These are phyloP conservation scores for Pleurotus salmoneostramineus DNA, from an alignment of 768 basidiomycete genomes.

Conservation along the genomic window DNA sequence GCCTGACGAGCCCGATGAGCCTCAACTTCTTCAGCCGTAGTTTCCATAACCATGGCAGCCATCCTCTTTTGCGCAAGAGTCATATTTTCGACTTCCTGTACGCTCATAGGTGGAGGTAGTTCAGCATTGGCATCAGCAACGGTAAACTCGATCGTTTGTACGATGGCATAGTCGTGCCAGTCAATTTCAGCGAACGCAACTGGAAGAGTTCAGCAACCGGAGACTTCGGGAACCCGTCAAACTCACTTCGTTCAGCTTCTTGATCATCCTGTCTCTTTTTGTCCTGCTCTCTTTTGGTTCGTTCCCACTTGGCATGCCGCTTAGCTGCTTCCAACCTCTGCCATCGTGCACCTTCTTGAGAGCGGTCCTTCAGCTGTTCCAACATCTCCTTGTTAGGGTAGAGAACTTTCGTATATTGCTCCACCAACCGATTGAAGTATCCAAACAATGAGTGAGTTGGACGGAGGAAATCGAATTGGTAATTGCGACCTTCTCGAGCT, in stretches of 20 bases:
- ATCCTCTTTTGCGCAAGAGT: conserved; percentile 95
- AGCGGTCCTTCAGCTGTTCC: conserved; percentile 62
- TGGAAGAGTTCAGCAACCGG: conserved; percentile 20
- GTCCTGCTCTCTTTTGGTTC: conserved; percentile 76
- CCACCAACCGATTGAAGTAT: conserved; percentile 95
- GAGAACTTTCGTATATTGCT: conserved; percentile 91
- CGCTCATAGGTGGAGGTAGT: conserved; percentile 93
- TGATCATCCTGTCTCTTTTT: conserved; percentile 87
- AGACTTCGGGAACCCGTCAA: conserved; percentile 4
- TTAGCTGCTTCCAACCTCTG: conserved; percentile 71
- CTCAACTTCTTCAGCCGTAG: conserved; percentile 82
- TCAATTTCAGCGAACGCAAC: conserved; percentile 97
- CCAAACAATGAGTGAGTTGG: conserved; percentile 95
- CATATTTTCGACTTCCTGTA: conserved; percentile 94
- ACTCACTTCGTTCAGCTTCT: conserved; percentile 84
- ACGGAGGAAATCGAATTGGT: conserved; percentile 96
- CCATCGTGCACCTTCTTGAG: conserved; percentile 68
- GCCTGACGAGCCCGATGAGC: conserved; percentile 78
- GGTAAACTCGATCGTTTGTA: conserved; percentile 97
- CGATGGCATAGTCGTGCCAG: conserved; percentile 99
- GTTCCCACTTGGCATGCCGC: conserved; percentile 87
- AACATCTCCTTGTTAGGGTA: conserved; percentile 76
- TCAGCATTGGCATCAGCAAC: conserved; percentile 87
- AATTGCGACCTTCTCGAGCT: conserved; percentile 87
- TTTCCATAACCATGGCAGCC: conserved; percentile 98